Base-by-base conservation (phyloP, 768 basidiomycete genomes). In the Mycena belliarum region DNA sequence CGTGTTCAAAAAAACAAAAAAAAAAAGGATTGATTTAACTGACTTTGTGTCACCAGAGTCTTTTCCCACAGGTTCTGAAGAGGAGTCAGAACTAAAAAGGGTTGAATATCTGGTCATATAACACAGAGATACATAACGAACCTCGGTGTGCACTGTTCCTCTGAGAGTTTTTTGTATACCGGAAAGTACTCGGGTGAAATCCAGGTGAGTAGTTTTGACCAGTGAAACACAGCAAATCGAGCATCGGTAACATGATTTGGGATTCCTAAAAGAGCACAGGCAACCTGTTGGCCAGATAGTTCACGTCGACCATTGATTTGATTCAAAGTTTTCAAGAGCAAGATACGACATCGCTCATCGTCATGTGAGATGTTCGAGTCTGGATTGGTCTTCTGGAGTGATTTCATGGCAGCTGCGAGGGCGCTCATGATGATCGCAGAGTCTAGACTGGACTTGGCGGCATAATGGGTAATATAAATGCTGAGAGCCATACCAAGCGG, bases 351-450 rank as follows among this genome's bases (percentile, higher is more conserved):
- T 1, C 32, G 23, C 40, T 59, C 57, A 4, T 43, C 35, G 3
- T 53, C 43, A 4, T 4, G 4, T 2, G 52, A 54, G 24, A 25
- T 16, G 24, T 20, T 20, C 24, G 42, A 23, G 20, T 40, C n/a
- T 11, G 49, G 23, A 15, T 16, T 33, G 52, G 52, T 0, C 25
- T n/a, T n/a, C n/a, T n/a, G n/a, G n/a, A n/a, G n/a, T n/a, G n/a
- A n/a, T n/a, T n/a, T n/a, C n/a, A n/a, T 52, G 8, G 57, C 57
- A 0, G 57, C 61, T n/a, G 57, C 44, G 20, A 64, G 44, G 8
- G 63, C 63, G 37, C 51, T 64, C 41, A 58, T 55, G 7, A 64
- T 49, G 2, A 58, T 25, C 2, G 63, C 52, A 3, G 61, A 63
- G 42, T 54, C 52, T n/a, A 63, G 25, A 8, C 24, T 11, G 2